Evolutionary conservation across 2,329 filamentous ascomycete species (phyloP).

Genomic region (Colletotrichum viniferum): DNA sequence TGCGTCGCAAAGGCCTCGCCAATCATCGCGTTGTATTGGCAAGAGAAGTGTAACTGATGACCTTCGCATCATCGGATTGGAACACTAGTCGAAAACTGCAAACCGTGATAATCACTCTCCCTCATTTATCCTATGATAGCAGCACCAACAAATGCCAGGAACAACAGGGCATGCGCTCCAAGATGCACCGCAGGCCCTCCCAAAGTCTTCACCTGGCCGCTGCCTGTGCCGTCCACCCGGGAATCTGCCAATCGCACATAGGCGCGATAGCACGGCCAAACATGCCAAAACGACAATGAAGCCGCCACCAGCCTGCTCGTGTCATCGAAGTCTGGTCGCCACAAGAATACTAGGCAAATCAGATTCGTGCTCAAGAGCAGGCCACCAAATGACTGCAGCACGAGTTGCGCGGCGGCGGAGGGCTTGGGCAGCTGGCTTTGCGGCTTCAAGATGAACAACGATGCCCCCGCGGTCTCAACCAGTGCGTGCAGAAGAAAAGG

Average conservation of each 20-base stretch:
- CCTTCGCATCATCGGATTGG: neutral
- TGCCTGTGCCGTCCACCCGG: constrained; percentile 7
- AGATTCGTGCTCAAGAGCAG: constrained; percentile 49
- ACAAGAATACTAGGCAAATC: constrained; percentile 41
- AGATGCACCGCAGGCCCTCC: constrained; percentile 54
- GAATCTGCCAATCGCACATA: constrained; percentile 33
- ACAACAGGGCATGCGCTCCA: constrained; percentile 41
- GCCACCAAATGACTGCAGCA: constrained; percentile 53
- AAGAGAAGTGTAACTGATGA: neutral
- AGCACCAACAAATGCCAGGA: constrained; percentile 36
- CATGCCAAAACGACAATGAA: constrained; percentile 52
- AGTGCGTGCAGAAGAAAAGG: constrained; percentile 43
- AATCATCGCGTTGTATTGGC: neutral
- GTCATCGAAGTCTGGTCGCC: constrained; percentile 32
- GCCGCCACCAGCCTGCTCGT: constrained; percentile 37
- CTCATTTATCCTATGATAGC: constrained; percentile 20
- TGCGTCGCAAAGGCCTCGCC: neutral
- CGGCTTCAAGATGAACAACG: constrained; percentile 50
- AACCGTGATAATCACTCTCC: neutral
- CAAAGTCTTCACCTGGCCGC: constrained; percentile 31
- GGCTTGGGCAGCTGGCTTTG: constrained; percentile 46
- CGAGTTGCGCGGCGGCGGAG: constrained; percentile 41
- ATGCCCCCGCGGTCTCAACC: constrained; percentile 46
- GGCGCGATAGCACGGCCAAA: constrained; percentile 52
- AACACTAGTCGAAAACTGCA: neutral